Conservation (phyloP, 805 yeast genomes). For the Spathaspora girioi region DNA sequence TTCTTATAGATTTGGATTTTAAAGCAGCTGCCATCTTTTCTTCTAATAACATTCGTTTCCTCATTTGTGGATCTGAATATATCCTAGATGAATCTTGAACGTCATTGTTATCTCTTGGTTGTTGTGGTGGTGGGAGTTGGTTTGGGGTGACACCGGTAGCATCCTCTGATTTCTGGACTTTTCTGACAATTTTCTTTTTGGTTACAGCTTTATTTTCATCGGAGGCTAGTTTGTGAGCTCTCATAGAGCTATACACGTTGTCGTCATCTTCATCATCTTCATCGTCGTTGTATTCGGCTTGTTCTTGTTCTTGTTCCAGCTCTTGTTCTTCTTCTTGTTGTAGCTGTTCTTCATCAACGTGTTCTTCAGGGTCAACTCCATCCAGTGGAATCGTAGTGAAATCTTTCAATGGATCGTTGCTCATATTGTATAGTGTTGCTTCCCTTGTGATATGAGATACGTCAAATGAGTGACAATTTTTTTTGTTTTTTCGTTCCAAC, state of each 20-base stretch:
- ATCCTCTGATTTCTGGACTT: constrained; percentile 1
- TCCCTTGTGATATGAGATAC: neutral
- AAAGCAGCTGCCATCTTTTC: constrained; percentile 75
- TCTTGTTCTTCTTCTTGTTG: constrained; percentile 5
- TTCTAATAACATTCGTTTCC: constrained; percentile 75
- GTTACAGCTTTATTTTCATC: constrained; percentile 13
- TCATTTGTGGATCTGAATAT: constrained; percentile 23
- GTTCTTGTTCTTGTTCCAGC: constrained; percentile 6
- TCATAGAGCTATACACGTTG: constrained; percentile 16
- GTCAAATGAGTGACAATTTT: neutral
- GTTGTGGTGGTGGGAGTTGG: neutral
- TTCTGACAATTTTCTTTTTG: constrained; percentile 27
- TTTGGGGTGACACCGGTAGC: neutral
- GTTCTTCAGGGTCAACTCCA: constrained; percentile 7
- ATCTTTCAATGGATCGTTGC: constrained; percentile 9
- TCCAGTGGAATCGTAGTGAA: constrained; percentile 8
- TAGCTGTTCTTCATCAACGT: constrained; percentile 3
- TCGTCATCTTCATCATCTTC: constrained; percentile 6
- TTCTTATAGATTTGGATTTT: constrained; percentile 55
- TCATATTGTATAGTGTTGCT: constrained; percentile 3
- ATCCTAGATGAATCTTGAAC: constrained; percentile 3
- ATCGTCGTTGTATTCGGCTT: neutral
- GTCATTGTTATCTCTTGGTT: neutral
- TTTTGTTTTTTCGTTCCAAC: neutral
- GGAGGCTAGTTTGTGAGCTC: constrained; percentile 18